Conservation (phyloP, 495 filamentous ascomycete genomes). For the Penicillium longicatenatum region DNA sequence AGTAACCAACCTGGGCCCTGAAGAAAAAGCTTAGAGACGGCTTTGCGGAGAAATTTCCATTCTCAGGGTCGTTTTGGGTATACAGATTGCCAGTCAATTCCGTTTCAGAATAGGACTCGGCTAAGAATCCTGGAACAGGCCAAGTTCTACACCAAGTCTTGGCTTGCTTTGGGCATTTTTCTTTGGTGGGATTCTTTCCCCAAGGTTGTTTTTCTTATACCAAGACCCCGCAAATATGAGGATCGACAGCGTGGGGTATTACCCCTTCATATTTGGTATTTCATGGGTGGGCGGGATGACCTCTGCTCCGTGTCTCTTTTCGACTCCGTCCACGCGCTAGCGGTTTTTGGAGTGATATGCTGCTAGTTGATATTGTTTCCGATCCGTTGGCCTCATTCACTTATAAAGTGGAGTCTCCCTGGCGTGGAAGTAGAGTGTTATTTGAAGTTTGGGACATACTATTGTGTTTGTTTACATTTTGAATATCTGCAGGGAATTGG, state of each 20-base stretch:
- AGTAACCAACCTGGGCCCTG: constrained; percentile 6
- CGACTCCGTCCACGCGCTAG: constrained; percentile 6
- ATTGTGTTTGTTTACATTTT: background rate
- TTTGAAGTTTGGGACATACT: background rate
- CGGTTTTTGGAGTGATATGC: too few relatives aligned
- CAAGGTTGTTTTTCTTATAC: background rate
- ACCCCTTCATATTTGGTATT: background rate
- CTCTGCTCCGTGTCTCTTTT: constrained; percentile 19
- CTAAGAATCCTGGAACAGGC: background rate
- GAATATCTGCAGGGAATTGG: background rate
- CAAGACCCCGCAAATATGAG: constrained; percentile 1
- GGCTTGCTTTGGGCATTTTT: background rate
- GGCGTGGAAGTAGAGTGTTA: background rate
- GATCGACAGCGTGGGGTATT: background rate
- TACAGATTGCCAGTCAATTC: background rate
- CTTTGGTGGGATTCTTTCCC: background rate
- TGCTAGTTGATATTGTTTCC: background rate
- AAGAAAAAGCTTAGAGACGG: constrained; percentile 10
- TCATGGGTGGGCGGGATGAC: background rate
- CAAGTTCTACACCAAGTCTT: too few relatives aligned
- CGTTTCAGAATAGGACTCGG: background rate
- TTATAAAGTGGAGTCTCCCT: background rate
- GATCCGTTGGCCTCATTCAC: background rate
- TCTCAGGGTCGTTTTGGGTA: background rate
- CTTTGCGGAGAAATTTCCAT: constrained; percentile 1